Conservation (phyloP, 1,284 basidiomycete genomes). For the Ceratobasidium sp. region DNA sequence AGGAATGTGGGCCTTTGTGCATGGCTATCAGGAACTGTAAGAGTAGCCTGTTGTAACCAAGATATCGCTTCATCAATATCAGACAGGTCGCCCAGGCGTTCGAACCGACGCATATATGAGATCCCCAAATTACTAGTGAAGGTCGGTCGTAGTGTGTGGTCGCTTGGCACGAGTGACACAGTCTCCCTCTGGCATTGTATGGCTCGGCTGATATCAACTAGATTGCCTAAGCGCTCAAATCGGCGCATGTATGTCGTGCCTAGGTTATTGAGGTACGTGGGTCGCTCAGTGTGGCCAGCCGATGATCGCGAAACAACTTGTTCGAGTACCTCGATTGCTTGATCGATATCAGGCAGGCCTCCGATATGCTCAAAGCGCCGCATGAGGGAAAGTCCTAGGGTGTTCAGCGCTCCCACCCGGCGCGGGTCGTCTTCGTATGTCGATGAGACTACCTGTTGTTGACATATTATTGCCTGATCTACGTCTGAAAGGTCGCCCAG, state of each 20-base stretch:
- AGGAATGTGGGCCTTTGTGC: background rate
- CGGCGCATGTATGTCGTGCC: background rate
- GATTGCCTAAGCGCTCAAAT: background rate
- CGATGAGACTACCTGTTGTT: background rate
- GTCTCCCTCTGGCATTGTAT: background rate
- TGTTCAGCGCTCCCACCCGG: background rate
- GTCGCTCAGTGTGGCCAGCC: no score
- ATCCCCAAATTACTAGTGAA: background rate
- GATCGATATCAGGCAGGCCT: background rate
- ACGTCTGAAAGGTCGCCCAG: background rate
- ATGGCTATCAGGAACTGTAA: no score
- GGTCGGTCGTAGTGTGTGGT: background rate
- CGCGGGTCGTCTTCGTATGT: background rate
- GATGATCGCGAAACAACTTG: background rate
- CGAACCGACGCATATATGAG: background rate
- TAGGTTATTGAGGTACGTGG: no score
- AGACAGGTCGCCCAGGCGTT: background rate
- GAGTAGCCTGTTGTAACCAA: no score
- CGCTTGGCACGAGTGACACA: background rate
- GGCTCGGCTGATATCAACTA: background rate
- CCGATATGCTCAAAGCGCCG: background rate
- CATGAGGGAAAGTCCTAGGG: background rate
- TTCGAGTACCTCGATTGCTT: background rate
- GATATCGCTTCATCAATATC: background rate
- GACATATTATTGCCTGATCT: background rate